Evolutionary conservation across 345 rosid species (phyloP), one percentile per base, ranked within the genome.

Genomic region (Adansonia digitata): DNA sequence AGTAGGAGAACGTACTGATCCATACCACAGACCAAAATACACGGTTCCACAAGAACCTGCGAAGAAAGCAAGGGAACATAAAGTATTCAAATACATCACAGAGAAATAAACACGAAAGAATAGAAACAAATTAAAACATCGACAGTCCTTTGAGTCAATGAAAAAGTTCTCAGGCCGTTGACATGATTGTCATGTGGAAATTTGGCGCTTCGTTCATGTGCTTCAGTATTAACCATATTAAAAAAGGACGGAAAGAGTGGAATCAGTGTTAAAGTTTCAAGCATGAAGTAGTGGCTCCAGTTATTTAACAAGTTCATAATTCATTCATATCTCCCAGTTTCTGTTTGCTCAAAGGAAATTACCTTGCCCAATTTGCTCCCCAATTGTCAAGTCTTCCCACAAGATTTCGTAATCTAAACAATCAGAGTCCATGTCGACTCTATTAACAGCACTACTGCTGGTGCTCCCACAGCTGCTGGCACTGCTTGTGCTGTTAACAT

Each of bases 1-100:
- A 85, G 88, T 52, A 74, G 68, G 73, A 85, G 90, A 84, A 89
- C 98, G 75, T 95, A 95, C 99, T 76, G 98, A 95, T 91, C 98
- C 99, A 79, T 86, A 95, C 99, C 99, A 94, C 85, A 95, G 88
- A 63, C 91, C 98, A 59, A 91, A 96, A 84, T 93, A 95, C 17
- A 95, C 99, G 61, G 97, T 95, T 76, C 99, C 99, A 72, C 99
- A 95, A 78, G 98, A 93, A 82, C 99, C 99, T 95, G 93, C 66
- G 46, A 57, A 40, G 59, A 73, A 18, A 56, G 46, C 70, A 37
- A 66, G 71, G 66, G 73, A 83, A 77, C 73, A 34, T 27, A 69
- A 48, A 60, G 42, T 53, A 74, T 81, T 60, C 83, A 80, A 69
- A 71, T 40, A 72, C 14, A 67, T 22, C 51, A 45, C 0, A 3